phyloP scores from a whole-genome alignment of 2,329 filamentous ascomycete genomes.

The Ophiocordyceps sinensis region DNA sequence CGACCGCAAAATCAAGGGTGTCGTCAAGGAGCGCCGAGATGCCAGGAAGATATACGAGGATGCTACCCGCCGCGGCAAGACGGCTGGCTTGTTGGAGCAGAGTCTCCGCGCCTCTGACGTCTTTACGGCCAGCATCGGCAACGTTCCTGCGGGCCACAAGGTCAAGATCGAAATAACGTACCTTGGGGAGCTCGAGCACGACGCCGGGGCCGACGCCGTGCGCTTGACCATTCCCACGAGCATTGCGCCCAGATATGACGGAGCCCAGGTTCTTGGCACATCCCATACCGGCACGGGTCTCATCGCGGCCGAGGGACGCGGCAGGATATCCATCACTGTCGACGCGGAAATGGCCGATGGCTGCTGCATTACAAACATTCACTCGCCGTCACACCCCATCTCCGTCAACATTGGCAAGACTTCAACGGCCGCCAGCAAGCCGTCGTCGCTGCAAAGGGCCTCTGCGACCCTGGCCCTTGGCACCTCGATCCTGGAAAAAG shows the following conservation, averaged over 20 bases:
- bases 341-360: slow-evolving; percentile 33
- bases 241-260: slow-evolving; percentile 54
- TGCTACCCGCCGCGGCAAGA: slow-evolving; percentile 43
- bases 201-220: slow-evolving; percentile 51
- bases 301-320: not conserved
- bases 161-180: slow-evolving; percentile 50
- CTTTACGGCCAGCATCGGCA: slow-evolving; percentile 54
- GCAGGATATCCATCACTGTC: slow-evolving; percentile 14
- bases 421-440: slow-evolving; percentile 16
- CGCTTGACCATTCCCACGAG: slow-evolving; percentile 54
- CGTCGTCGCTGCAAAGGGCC: slow-evolving; percentile 40
- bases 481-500: slow-evolving; percentile 38
- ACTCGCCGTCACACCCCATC: slow-evolving; percentile 55
- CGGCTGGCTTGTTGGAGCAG: slow-evolving; percentile 52
- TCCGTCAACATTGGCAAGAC: slow-evolving; percentile 48
- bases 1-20: slow-evolving; percentile 42
- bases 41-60: slow-evolving; percentile 45
- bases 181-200: slow-evolving; percentile 57
- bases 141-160: slow-evolving; percentile 43
- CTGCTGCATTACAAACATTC: slow-evolving; percentile 43
- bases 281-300: no score
- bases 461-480: slow-evolving; percentile 44
- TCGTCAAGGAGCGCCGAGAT: slow-evolving; percentile 51
- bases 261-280: not conserved
- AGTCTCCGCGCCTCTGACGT: slow-evolving; percentile 45